Evolutionary conservation across 306 rosid species (phyloP), one percentile per base, ranked within the genome.

Genomic region (Prunus mume): DNA sequence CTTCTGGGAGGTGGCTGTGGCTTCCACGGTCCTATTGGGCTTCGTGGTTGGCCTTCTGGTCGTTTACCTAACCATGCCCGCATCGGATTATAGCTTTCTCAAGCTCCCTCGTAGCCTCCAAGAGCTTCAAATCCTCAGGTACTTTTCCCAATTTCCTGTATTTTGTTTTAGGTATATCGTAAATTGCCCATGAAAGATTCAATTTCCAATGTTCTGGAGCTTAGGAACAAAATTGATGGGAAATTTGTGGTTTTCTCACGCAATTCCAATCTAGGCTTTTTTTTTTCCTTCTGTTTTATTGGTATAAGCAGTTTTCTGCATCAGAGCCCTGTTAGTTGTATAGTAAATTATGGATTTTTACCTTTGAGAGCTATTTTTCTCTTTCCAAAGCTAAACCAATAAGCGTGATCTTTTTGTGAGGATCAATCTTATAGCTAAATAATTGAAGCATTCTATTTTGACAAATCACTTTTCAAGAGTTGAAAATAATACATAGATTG

Each of bases 51-150:
- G 93, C n/a, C 75, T 95, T 60, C 65, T 89, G 46, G 80, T 88
- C 69, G 92, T 95, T 58, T 95, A 95, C 73, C 84, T 90, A 5
- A 90, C 97, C 83, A 88, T 95, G 90, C 99, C 99, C 5, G 87
- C 86, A 57, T 92, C 99, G 28, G 99, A 95, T 85, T 95, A 95
- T 79, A 89, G 99, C 88, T 95, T 95, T 62, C 99, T 95, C 55
- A 95, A 95, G 93, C 91, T 92, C 62, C 99, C 97, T 22, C 97
- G 88, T 25, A 89, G 67, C 81, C 97, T 95, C 54, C 78, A 92
- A 61, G 99, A 95, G 75, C 97, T 95, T 82, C 91, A 84, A 78
- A 86, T 92, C 56, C 88, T 92, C 54, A 69, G 97, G 98, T 90
- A 79, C 49, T 75, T 13, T n/a, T 74, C 52, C 47, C 10, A 11